Evolutionary conservation across 1,139 yeast species (phyloP), one percentile per base, ranked within the genome.

Genomic region (Saccharomycopsis hybrid): DNA sequence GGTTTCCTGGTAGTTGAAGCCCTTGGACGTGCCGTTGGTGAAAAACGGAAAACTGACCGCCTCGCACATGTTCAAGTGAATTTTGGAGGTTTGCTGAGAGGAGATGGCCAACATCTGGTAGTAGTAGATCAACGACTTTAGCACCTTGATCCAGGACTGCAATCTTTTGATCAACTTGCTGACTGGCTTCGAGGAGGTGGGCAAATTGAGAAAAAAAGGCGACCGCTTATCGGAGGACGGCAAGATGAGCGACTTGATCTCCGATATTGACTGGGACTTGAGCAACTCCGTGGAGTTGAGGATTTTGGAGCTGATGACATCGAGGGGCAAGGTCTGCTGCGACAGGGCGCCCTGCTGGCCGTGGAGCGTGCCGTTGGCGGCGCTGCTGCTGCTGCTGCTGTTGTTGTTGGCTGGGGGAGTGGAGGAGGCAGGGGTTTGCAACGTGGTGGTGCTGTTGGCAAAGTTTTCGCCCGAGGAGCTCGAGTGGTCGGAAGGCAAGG

Each of bases 61-160:
- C 55, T 74, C 76, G 49, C 82, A 71, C 62, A 85, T 67, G 59
- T 83, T 87, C 54, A 71, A 70, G 60, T 81, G 80, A 52, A 84
- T 74, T 58, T 80, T 75, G 46, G 84, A 79, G 56, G 80, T 82
- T 57, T 82, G 85, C 62, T 82, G 85, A 60, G 82, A 83, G 31
- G 85, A 82, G 51, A 80, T 69, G 3, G 81, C 69, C 42, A 81
- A 71, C 57, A 83, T 86, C 56, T 77, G 78, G 57, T 80, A 73
- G 62, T 85, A 85, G 55, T 72, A 70, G 35, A 79, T 70, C 54
- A 84, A 62, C 24, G 85, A 79, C 58, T 80, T 80, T 55, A 85
- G 71, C 54, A 84, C 75, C 63, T 77, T 78, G 60, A 83, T 80
- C 88, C 90, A 85, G 52, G 77, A 74, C 54, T 80, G 79, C 64